Evolutionary conservation across 2,329 filamentous ascomycete genomes (phyloP), one percentile per base, ranked within the genome.

Genomic region (Chalaropsis ovoidea): DNA sequence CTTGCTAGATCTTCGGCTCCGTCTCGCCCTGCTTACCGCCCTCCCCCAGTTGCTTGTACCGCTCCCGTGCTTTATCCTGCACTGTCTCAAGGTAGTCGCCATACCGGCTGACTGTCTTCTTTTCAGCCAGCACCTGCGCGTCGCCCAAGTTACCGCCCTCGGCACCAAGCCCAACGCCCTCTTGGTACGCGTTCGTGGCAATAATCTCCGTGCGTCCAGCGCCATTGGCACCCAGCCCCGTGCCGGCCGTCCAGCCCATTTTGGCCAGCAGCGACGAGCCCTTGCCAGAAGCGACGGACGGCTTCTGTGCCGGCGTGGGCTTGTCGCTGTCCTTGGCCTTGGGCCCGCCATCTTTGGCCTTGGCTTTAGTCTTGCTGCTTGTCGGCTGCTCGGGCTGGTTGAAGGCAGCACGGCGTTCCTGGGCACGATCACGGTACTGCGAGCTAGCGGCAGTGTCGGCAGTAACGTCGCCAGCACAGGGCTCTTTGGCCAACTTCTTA

Each of bases 91-190:
- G 77, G 71, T 88, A 89, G 64, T 82, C 83, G 0, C 78, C 76
- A 69, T 86, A 86, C 47, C 76, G 79, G 47, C 82, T 81, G 71
- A 78, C 81, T 3, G 85, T 88, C 71, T 82, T 81, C 69, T 81
- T 77, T 68, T 82, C 81, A 27, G 86, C 86, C 71, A 87, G 79
- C 71, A 84, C 80, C 7, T 79, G 78, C 35, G 87, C 86, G 74
- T 89, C 86, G 13, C 87, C 87, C 45, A 87, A 74, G 71, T 86
- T 86, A n/a, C 84, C 81, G 0, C 86, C 86, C 70, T 86, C 81
- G 1, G 86, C 86, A 0, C 87, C 87, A 17, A 90, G 75, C 1
- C 87, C 87, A 1, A 88, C 86, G 19, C 87, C 86, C 17, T 85
- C 81, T 22, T 82, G 79, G 72, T 89, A 90, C 8, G 85, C 80